phyloP scores from a whole-genome alignment of 2,329 filamentous ascomycete species.

The Lasiodiplodia sp. region DNA sequence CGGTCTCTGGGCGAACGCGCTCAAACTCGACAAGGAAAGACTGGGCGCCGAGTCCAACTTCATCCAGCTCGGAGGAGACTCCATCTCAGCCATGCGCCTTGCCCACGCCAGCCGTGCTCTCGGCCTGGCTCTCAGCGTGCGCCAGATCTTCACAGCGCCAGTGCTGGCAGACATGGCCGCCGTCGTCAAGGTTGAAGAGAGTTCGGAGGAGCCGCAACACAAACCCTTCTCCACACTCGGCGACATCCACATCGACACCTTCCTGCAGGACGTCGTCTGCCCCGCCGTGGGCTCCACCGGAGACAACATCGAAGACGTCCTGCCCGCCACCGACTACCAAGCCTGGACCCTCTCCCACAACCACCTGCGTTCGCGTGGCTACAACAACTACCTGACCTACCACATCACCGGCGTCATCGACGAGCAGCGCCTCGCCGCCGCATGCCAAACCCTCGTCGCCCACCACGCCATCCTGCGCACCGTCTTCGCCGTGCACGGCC shows the following conservation, averaged over 20 bases:
- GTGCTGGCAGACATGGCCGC: constrained; percentile 33
- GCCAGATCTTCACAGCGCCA: constrained; percentile 35
- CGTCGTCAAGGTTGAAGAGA: constrained; percentile 17
- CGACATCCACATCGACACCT: neutral
- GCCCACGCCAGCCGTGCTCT: neutral
- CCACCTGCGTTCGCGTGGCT: neutral
- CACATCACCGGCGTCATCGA: neutral
- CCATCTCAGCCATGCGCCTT: constrained; percentile 6
- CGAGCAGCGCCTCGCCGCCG: neutral
- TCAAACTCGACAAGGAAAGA: constrained; percentile 29
- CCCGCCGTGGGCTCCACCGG: neutral
- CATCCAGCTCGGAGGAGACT: constrained; percentile 20
- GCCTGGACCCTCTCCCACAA: neutral
- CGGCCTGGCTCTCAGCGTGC: constrained; percentile 31
- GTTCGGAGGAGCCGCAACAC: constrained; percentile 32
- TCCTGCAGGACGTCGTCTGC: neutral
- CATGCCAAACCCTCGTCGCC: constrained; percentile 39
- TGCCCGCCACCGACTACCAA: neutral
- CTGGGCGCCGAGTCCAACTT: constrained; percentile 31
- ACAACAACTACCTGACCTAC: neutral
- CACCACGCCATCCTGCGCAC: constrained; percentile 45
- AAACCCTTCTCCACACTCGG: neutral
- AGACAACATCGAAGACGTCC: constrained; percentile 5
- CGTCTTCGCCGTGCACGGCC: constrained; percentile 43
- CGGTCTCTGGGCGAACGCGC: constrained; percentile 34